phyloP scores from a whole-genome alignment of 768 basidiomycete genomes.

The Pholiota molesta region DNA sequence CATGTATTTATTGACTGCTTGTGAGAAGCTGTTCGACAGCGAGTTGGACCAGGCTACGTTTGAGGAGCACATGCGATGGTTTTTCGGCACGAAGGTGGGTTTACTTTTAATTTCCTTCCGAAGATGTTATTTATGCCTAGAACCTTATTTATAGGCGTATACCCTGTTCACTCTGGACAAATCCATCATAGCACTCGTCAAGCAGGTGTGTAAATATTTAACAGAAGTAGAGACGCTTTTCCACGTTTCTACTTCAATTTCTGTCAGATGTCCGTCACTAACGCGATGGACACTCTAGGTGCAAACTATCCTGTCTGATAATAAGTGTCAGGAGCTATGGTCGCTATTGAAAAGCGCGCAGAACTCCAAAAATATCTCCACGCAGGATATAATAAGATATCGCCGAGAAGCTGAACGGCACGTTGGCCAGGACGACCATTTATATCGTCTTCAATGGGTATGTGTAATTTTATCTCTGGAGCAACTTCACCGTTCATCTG shows the following conservation, averaged over 20 bases:
- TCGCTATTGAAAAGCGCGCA: slow-evolving; percentile 71
- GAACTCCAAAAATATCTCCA: slow-evolving; percentile 49
- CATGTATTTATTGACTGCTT: slow-evolving; percentile 84
- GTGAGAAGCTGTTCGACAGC: slow-evolving; percentile 91
- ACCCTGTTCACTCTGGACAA: slow-evolving; percentile 94
- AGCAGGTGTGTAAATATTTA: slow-evolving; percentile 69
- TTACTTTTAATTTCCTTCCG: slow-evolving; percentile 13
- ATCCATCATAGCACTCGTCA: slow-evolving; percentile 84
- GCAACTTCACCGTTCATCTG: slow-evolving; percentile 2
- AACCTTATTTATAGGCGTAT: slow-evolving; percentile 67
- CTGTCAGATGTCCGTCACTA: slow-evolving; percentile 4
- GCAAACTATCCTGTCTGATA: slow-evolving; percentile 83
- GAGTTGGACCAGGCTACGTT: slow-evolving; percentile 92
- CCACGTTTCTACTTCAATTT: neutral
- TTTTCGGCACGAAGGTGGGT: slow-evolving; percentile 84
- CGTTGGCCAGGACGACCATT: slow-evolving; percentile 73
- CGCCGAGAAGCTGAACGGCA: slow-evolving; percentile 79
- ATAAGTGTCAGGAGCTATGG: slow-evolving; percentile 87
- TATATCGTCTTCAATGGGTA: slow-evolving; percentile 84
- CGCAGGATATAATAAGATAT: slow-evolving; percentile 74
- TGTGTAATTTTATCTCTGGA: slow-evolving; percentile 29
- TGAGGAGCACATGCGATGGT: slow-evolving; percentile 95
- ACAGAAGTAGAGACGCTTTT: neutral
- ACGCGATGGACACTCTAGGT: slow-evolving; percentile 50
- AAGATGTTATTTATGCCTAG: slow-evolving; percentile 15